Evolutionary conservation across 345 rosid species (phyloP), one percentile per base, ranked within the genome.

Genomic region (Euphorbia tirucalli): DNA sequence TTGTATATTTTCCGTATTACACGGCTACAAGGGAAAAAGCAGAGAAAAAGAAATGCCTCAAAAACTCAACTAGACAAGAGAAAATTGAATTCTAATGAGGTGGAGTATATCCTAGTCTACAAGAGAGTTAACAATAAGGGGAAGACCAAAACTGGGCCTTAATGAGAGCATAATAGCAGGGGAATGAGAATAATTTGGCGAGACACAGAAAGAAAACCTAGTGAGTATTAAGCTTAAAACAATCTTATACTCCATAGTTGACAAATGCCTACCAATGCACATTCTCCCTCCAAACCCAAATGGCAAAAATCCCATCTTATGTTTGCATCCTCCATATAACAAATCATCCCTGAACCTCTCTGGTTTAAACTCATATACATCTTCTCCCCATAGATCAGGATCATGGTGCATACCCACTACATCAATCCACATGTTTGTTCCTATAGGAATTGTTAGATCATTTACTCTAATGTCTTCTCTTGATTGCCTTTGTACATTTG

Each of bases 201-300:
- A 87, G 54, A 86, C 39, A 14, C 88, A 86, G 68, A 94, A 78
- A 0, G 94, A 84, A 66, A 88, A 94, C 78, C 88, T 84, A 16
- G 95, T 61, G 66, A 93, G 84, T 55, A 93, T 82, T 57, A 82
- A 74, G 39, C 94, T 84, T 37, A 93, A 66, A 3, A 90, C 93
- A 66, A 86, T 71, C 84, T 87, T 89, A 39, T 93, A 93, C 82
- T 93, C 98, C 93, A 90, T 86, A 39, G 61, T 75, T 0, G 85
- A 76, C 87, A 91, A 76, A 71, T 88, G 90, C 79, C 91, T 79
- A 15, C 97, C 98, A 0, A 93, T 72, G 63, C 98, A 93, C 98
- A 90, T 91, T 57, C 98, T 90, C 24, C 98, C 97, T 59, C 98
- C 98, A 14, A 93, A 93, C 32, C 98, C 98, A 68, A 93, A 93